Conservation (phyloP, 1,284 basidiomycete genomes). For the Ustilago nuda region DNA sequence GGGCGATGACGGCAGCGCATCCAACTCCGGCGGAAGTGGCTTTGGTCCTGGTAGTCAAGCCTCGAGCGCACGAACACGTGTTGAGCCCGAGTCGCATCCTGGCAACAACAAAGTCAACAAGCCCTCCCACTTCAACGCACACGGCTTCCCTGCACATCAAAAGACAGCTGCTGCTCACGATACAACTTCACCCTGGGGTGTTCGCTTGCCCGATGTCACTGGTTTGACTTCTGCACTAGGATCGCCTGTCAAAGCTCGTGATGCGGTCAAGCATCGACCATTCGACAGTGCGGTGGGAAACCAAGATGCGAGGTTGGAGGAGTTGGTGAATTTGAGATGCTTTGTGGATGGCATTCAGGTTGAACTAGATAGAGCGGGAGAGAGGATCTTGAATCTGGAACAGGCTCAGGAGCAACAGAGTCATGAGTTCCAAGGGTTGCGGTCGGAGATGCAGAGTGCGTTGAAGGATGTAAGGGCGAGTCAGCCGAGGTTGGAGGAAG, state of each 20-base stretch:
- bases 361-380: conserved; percentile 51
- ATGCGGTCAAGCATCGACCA: conserved; percentile 43
- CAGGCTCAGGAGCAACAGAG: conserved; percentile 49
- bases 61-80: conserved; percentile 46
- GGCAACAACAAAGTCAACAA: conserved; percentile 21
- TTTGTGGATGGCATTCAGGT: conserved; percentile 53
- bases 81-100: conserved; percentile 17
- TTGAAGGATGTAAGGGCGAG: conserved; percentile 31
- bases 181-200: conserved; percentile 29
- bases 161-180: conserved; percentile 16
- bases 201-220: conserved; percentile 54
- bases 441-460: conserved; percentile 41
- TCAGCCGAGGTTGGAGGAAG: conserved; percentile 15
- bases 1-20: conserved; percentile 32
- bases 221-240: conserved; percentile 54
- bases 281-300: conserved; percentile 43
- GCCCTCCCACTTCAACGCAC: conserved; percentile 30
- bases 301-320: conserved; percentile 43
- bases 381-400: conserved; percentile 51
- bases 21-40: conserved; percentile 51
- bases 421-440: conserved; percentile 44
- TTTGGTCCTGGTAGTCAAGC: conserved; percentile 54
- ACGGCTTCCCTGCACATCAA: conserved; percentile 37
- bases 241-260: conserved; percentile 47
- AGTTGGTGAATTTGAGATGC: conserved; percentile 48